These are phyloP conservation scores for Lophiotrema nucula DNA, from an alignment of 495 filamentous ascomycete genomes.

Conservation along the genomic window DNA sequence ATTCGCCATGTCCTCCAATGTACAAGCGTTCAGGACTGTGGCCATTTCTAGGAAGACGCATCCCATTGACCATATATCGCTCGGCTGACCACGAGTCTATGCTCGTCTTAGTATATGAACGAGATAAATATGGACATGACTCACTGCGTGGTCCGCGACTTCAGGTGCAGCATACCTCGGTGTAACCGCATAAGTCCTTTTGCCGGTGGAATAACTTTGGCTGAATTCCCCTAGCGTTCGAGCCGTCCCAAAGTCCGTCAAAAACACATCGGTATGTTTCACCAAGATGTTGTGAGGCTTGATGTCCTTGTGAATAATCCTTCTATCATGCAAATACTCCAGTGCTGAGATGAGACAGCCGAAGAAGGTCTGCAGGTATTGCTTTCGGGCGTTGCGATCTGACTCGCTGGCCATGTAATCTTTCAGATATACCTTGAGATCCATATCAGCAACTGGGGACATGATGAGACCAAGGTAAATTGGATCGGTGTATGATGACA, in stretches of 20 bases:
- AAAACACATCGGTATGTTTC: constrained; percentile 39
- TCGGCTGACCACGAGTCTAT: too few relatives aligned
- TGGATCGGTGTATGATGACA: constrained; percentile 25
- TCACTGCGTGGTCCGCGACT: neutral
- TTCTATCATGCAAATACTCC: constrained; percentile 42
- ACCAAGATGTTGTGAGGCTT: constrained; percentile 51
- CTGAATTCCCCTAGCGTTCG: constrained; percentile 23
- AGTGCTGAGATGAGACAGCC: constrained; percentile 42
- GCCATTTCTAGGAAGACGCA: too few relatives aligned
- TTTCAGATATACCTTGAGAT: constrained; percentile 11
- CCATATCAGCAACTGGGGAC: constrained; percentile 20
- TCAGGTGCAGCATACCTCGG: constrained; percentile 15
- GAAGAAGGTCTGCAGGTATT: constrained; percentile 23
- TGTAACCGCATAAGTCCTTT: constrained; percentile 34
- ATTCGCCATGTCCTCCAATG: too few relatives aligned
- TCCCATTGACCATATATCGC: too few relatives aligned
- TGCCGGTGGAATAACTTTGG: neutral
- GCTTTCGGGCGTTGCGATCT: neutral
- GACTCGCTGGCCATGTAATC: neutral
- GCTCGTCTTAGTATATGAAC: neutral
- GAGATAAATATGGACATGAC: neutral
- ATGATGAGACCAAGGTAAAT: constrained; percentile 22
- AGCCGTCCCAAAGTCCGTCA: constrained; percentile 50
- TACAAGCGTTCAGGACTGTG: too few relatives aligned
- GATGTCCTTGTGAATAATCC: constrained; percentile 49